phyloP scores from a whole-genome alignment of 202 grass and related monocot species.

The Carex arenaria region DNA sequence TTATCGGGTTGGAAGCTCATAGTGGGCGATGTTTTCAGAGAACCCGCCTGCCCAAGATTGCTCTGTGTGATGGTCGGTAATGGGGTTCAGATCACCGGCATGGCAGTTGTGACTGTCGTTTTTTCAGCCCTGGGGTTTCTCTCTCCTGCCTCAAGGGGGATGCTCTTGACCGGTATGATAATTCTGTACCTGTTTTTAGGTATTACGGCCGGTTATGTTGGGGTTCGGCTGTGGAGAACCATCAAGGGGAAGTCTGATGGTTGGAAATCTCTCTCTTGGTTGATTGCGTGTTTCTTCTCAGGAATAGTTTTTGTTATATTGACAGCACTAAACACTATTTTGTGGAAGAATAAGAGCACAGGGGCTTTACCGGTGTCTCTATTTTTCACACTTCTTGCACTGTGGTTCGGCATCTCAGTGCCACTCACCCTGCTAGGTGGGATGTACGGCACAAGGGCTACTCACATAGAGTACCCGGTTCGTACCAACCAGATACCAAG shows the following conservation, averaged over 20 bases:
- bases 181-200: slow-evolving; percentile 88
- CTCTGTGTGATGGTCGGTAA: slow-evolving; percentile 68
- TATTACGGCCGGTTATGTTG: slow-evolving; percentile 70
- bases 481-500: slow-evolving; percentile 84
- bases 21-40: slow-evolving; percentile 79
- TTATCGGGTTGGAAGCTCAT: slow-evolving; percentile 72
- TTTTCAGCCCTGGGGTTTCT: slow-evolving; percentile 66
- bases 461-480: slow-evolving; percentile 66
- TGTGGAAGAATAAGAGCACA: slow-evolving; percentile 92
- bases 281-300: slow-evolving; percentile 75
- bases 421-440: slow-evolving; percentile 78
- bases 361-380: slow-evolving; percentile 78
- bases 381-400: slow-evolving; percentile 72
- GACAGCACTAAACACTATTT: slow-evolving; percentile 62
- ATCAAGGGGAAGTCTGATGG: slow-evolving; percentile 71
- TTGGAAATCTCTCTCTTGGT: slow-evolving; percentile 85
- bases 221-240: slow-evolving; percentile 79
- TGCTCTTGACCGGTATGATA: slow-evolving; percentile 83
- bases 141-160: slow-evolving; percentile 67
- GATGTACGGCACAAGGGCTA: slow-evolving; percentile 54
- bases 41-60: slow-evolving; percentile 56
- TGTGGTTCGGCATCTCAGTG: slow-evolving; percentile 90
- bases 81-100: slow-evolving; percentile 69
- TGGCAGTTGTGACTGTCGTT: slow-evolving; percentile 67
- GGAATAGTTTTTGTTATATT: slow-evolving; percentile 70